Evolutionary conservation across 108 stramenopile genomes (phyloP), one percentile per base, ranked within the genome.

Genomic region (Asterionellopsis glacialis): DNA sequence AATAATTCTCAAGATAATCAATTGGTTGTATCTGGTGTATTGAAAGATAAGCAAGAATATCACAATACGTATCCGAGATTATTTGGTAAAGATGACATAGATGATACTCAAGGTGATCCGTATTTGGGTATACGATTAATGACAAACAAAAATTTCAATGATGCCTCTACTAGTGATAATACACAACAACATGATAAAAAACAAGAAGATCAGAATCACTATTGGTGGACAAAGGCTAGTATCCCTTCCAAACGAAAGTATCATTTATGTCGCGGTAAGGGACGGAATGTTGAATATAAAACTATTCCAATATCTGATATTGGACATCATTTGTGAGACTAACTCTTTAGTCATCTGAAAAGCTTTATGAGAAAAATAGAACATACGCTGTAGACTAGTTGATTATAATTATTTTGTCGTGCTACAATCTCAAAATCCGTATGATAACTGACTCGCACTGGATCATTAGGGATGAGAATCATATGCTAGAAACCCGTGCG

Each of bases 281-380:
- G 79, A 0, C 67, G 79, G 65, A 42, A 61, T 22, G 74, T 80
- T 11, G 79, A 80, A 55, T 76, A 80, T 45, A 47, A 73, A 11
- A 42, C 51, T 62, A 65, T 65, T 15, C 45, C 65, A 0, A 61
- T 47, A 5, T 2, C 45, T 1, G 3, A 47, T 9, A 19, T 33
- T 33, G 33, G 7, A 7, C 2, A 33, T 5, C 33, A 33, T 33
- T 33, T 33, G 33, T n/a, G n/a, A n/a, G n/a, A n/a, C n/a, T n/a
- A n/a, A n/a, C n/a, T n/a, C n/a, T n/a, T n/a, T n/a, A n/a, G n/a
- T n/a, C n/a, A n/a, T n/a, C n/a, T n/a, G n/a, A n/a, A n/a, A n/a
- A n/a, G n/a, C n/a, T n/a, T n/a, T n/a, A n/a, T n/a, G n/a, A n/a
- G n/a, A n/a, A n/a, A n/a, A n/a, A n/a, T n/a, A n/a, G n/a, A n/a